Evolutionary conservation across 306 rosid species (phyloP), one percentile per base, ranked within the genome.

Genomic region (Ceratonia siliqua): DNA sequence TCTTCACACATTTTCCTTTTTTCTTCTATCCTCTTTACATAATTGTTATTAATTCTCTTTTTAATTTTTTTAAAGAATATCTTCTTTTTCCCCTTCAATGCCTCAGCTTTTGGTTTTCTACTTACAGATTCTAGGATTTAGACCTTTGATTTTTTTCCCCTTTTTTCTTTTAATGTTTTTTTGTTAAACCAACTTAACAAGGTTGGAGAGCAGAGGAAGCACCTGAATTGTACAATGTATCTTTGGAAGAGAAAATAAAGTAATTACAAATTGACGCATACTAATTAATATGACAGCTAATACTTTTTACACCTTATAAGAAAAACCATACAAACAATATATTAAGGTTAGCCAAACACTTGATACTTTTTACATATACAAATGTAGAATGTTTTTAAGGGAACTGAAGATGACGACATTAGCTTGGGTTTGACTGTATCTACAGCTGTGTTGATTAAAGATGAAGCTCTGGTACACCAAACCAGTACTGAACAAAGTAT

Each of bases 401-500:
- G 98, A 69, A 87, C 79, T 43, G 82, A 67, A 41, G 94, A 85
- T 45, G 96, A 87, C 2, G 85, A 80, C 79, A 38, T 78, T 39
- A 80, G 74, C 82, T 70, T 87, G 76, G 92, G 89, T 65, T 80
- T 89, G 81, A 92, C 69, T 80, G 82, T 84, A 57, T 79, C 80
- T 27, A 77, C 68, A 27, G 86, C 86, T 74, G 64, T 56, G 75
- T 82, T 84, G 57, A 90, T 78, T 58, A 75, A 77, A 14, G 85
- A 79, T 56, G 96, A 86, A 65, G 83, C 36, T 25, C n/a, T n/a
- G 96, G 98, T 18, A 87, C 91, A 69, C 85, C 83, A 76, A 77
- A 92, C 96, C 98, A 92, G 77, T 89, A 92, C 76, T 70, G 98
- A 87, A 72, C 89, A 90, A 75, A 92, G 88, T 24, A 90, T 66